Conservation (phyloP, 768 basidiomycete genomes). For the Rhodotorula kratochvilovae region DNA sequence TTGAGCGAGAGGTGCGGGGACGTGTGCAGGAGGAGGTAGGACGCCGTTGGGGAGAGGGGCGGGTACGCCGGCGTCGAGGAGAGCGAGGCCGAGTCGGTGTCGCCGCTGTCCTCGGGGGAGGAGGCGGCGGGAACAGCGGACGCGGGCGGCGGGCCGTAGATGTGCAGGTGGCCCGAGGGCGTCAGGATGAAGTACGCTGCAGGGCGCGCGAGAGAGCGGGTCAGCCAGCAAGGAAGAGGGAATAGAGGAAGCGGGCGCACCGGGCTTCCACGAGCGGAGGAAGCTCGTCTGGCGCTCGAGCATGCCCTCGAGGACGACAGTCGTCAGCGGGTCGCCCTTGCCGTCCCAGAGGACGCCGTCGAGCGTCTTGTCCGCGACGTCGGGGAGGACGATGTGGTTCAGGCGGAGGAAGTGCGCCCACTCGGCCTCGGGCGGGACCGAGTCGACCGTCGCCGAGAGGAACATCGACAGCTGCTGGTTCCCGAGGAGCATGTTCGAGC, state of each 20-base stretch:
- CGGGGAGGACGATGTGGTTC: constrained; percentile 21
- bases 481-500: constrained; percentile 28
- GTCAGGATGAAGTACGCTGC: constrained; percentile 36
- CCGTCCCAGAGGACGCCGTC: constrained; percentile 9
- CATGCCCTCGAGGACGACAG: constrained; percentile 19
- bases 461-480: constrained; percentile 36
- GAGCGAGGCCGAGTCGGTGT: constrained; percentile 17
- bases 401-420: constrained; percentile 35
- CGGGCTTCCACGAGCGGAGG: constrained; percentile 30
- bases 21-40: constrained; percentile 19
- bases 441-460: constrained; percentile 37
- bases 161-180: constrained; percentile 31
- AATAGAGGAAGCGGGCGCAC: neutral
- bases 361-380: neutral
- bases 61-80: neutral
- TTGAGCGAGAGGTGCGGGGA: constrained; percentile 23
- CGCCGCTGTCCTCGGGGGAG: neutral
- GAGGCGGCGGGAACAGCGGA: neutral
- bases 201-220: neutral
- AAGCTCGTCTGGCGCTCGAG: constrained; percentile 36
- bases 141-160: constrained; percentile 22
- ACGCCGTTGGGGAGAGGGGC: constrained; percentile 8
- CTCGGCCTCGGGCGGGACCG: constrained; percentile 26
- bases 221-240: neutral
- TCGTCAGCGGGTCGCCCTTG: constrained; percentile 19